phyloP scores from a whole-genome alignment of 306 rosid species.

The Quercus aquifolioides region DNA sequence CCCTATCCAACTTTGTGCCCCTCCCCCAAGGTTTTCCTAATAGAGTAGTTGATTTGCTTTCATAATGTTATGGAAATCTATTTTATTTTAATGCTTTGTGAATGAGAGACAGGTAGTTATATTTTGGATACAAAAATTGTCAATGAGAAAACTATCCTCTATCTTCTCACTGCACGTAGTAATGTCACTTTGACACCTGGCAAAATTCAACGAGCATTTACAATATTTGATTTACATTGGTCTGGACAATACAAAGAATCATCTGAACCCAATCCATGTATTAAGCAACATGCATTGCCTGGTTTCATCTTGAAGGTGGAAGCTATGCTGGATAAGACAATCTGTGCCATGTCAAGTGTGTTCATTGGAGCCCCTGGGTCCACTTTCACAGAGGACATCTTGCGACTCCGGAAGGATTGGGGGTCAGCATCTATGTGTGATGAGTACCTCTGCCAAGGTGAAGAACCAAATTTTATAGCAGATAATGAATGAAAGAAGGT shows the following conservation, averaged over 20 bases:
- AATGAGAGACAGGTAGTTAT: too few species aligned
- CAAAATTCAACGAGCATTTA: neutral
- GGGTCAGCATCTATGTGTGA: slow-evolving; percentile 81
- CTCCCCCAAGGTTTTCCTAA: neutral
- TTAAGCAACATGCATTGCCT: slow-evolving; percentile 14
- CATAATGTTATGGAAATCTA: too few species aligned
- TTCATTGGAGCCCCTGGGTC: slow-evolving; percentile 96
- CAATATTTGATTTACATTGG: neutral
- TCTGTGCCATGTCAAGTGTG: slow-evolving; percentile 84
- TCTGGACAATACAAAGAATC: neutral
- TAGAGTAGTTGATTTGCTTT: neutral
- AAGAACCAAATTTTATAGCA: slow-evolving; percentile 74
- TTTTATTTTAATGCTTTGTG: too few species aligned
- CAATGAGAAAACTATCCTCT: neutral
- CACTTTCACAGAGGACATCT: slow-evolving; percentile 92
- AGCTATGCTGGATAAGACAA: slow-evolving; percentile 98
- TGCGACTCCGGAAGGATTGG: slow-evolving; percentile 91
- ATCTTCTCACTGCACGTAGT: neutral
- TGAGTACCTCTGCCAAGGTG: slow-evolving; percentile 93
- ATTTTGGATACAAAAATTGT: too few species aligned
- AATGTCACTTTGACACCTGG: neutral
- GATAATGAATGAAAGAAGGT: slow-evolving; percentile 58
- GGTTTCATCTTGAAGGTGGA: slow-evolving; percentile 61
- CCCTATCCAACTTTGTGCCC: too few species aligned
- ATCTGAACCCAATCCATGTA: neutral